Conservation (phyloP, 2,329 filamentous ascomycete genomes). For the Salinomyces thailandicus region DNA sequence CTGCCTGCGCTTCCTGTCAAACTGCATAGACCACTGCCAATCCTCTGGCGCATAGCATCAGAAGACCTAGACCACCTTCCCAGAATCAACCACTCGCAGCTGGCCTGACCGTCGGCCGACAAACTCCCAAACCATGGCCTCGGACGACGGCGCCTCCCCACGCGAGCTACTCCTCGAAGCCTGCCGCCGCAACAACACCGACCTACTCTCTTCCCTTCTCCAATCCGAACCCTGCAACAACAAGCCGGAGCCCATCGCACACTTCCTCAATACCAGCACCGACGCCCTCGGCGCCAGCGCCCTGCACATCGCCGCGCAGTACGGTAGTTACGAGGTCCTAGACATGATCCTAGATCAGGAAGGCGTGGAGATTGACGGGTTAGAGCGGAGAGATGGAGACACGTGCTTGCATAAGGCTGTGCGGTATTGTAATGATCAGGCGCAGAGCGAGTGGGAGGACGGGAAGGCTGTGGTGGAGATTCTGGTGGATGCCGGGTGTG, state of each 20-base stretch:
- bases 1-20: no score
- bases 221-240: conserved; percentile 37
- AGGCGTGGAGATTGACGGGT: conserved; percentile 73
- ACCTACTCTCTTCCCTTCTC: conserved; percentile 69
- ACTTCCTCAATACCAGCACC: conserved; percentile 73
- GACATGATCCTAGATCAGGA: conserved; percentile 75
- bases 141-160: conserved; percentile 64
- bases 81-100: no score
- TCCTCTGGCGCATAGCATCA: no score
- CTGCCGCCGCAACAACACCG: conserved; percentile 83
- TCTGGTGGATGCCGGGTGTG: conserved; percentile 69
- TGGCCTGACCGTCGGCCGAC: no score
- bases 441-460: conserved; percentile 51
- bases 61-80: no score
- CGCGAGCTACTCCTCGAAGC: conserved; percentile 84
- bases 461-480: conserved; percentile 62
- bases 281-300: conserved; percentile 81
- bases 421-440: conserved; percentile 59
- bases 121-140: conserved; percentile 18
- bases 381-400: conserved; percentile 60
- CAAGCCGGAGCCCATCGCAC: conserved; percentile 52
- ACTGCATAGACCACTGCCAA: no score
- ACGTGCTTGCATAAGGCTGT: conserved; percentile 72
- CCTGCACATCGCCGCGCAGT: conserved; percentile 77
- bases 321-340: conserved; percentile 78